Base-by-base conservation (phyloP, 768 basidiomycete genomes). In the Hypsizygus marmoreus region DNA sequence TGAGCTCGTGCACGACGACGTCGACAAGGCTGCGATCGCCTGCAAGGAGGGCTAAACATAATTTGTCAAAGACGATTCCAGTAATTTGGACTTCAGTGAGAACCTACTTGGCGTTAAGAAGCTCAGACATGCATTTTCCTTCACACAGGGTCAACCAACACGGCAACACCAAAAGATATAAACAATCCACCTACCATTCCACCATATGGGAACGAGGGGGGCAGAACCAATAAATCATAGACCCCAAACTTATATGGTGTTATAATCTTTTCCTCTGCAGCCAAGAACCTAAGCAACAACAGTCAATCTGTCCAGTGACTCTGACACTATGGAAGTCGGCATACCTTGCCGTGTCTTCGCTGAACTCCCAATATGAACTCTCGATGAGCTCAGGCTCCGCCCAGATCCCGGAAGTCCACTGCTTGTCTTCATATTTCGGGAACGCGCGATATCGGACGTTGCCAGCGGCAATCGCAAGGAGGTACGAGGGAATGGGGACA, bases 151-250 rank as follows among this genome's bases (percentile, higher is more conserved):
- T 19, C 11, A 10, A 43, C 53, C 50, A 36, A 47, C 7, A 24
- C 43, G 43, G 53, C 7, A 25, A 26, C 25, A 14, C 20, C 23
- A 19, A 4, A 37, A n/a, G 17, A 6, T 12, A 13, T 13, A 19
- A 30, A n/a, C 25, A 6, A 16, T 35, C 12, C 14, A 63, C 75
- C 55, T 49, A 84, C 86, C 90, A 90, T 87, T 49, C 91, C 92
- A 40, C 92, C 94, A 62, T 88, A 95, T 1, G 94, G 95, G 76
- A 97, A 97, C 0, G 88, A 86, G 10, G 91, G 86, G 0, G 95
- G 95, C 3, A 97, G 73, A 17, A 97, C 83, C 14, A 97, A 75
- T 2, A 95, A 63, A 61, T 97, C 94, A 59, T 94, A 97, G 1
- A 93, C 86, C 2, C 88, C 86, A 57, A 94, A 97, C 40, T 71